Conservation (phyloP, 2,329 filamentous ascomycete genomes). For the Clonostachys sp. region DNA sequence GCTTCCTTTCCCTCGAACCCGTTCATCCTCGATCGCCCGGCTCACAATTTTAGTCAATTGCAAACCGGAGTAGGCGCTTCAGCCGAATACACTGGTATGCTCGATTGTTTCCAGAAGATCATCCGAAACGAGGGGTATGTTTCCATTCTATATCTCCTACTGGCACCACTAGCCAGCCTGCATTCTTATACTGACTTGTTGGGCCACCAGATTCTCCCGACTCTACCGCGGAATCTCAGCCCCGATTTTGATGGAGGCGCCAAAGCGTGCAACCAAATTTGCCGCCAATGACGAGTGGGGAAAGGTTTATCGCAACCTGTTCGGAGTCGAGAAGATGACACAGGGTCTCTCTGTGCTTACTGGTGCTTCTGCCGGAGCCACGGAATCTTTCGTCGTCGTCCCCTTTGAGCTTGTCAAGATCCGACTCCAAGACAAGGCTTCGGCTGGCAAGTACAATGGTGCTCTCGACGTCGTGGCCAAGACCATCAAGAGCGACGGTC, state of each 20-base stretch:
- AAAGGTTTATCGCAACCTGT: constrained; percentile 82
- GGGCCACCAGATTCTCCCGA: constrained; percentile 66
- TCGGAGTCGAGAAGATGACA: constrained; percentile 82
- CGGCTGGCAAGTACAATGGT: constrained; percentile 81
- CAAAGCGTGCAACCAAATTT: constrained; percentile 95
- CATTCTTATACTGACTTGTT: constrained; percentile 1
- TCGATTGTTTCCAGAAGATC: constrained; percentile 98
- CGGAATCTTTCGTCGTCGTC: constrained; percentile 94
- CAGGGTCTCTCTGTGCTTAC: constrained; percentile 90
- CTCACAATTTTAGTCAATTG: constrained; percentile 60
- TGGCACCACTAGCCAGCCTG: neutral
- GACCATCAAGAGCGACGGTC: constrained; percentile 79
- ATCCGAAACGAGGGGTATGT: constrained; percentile 87
- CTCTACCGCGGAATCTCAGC: constrained; percentile 94
- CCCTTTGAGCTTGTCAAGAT: constrained; percentile 99
- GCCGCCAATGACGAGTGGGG: constrained; percentile 99
- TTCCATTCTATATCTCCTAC: neutral
- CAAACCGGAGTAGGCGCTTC: constrained; percentile 65
- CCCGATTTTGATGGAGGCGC: constrained; percentile 94
- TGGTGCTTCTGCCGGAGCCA: constrained; percentile 90
- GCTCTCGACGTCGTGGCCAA: constrained; percentile 76
- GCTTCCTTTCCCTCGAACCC: constrained; percentile 5
- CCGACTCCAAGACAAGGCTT: constrained; percentile 90
- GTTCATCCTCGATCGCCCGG: neutral
- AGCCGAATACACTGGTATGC: constrained; percentile 94